Evolutionary conservation across 2,329 filamentous ascomycete species (phyloP), one percentile per base, ranked within the genome.

Genomic region (Neospermospora avenae): DNA sequence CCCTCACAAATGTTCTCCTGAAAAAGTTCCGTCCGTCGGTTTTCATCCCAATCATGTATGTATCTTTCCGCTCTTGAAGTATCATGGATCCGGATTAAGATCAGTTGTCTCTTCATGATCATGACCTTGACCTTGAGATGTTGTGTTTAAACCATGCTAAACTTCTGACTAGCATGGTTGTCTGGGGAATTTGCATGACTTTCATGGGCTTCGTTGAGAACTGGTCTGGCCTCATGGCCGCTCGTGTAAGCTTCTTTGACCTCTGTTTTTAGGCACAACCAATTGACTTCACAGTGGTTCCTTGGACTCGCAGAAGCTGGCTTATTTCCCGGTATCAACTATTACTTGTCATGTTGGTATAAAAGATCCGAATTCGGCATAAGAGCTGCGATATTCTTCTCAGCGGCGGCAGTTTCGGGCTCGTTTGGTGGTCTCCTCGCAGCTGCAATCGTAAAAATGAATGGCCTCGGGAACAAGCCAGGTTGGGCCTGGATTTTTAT

Each of bases 261-360:
- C 42, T 34, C 13, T 25, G n/a, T 14, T 16, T 35, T 34, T 8
- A 49, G 20, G 28, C 28, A 5, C 5, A 13, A 28, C 14, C 2
- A 46, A 28, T 14, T 48, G 20, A 46, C n/a, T 16, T n/a, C 7
- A 45, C 14, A 67, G 65, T 71, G 68, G 82, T 91, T 91, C 69
- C 78, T 93, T 0, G 90, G 90, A 24, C 76, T 93, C 22, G 82
- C 83, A 16, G 90, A 95, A 72, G 85, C 90, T 8, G 90, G 89
- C 6, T 78, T 93, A 0, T 91, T 90, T 69, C 89, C 89, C 0
- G 88, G 87, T 1, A 84, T 92, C 16, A 89, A 89, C 66, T 93
- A 91, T 73, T 92, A 92, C 70, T 81, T 95, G 0, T 89, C 86
- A 0, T 93, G 89, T 71, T 96, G 91, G 91, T 96, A 95, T 69